These are phyloP conservation scores for Globisporangium spiculum DNA, from an alignment of 352 stramenopile species.

Conservation along the genomic window DNA sequence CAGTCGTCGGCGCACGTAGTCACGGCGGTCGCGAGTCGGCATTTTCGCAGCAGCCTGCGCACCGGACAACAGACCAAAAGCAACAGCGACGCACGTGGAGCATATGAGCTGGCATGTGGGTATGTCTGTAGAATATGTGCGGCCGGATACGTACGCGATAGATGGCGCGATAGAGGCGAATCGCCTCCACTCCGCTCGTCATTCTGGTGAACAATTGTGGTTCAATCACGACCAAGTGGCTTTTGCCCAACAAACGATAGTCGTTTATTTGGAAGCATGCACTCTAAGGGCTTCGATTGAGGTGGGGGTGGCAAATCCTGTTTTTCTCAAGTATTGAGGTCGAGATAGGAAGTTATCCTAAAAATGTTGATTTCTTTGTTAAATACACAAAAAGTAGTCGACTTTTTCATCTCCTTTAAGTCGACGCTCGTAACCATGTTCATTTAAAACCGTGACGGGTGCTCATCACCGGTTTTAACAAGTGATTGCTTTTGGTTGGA, in stretches of 20 bases:
- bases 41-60: constrained; percentile 58
- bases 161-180: constrained; percentile 71
- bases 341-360: no score
- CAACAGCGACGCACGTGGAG: not conserved
- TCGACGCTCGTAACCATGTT: no score
- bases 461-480: no score
- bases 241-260: no score
- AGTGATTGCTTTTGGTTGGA: not conserved
- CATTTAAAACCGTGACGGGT: no score
- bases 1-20: constrained; percentile 67
- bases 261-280: no score
- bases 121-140: not conserved
- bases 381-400: no score
- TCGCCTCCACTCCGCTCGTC: constrained; percentile 29
- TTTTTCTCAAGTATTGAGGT: no score
- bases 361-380: no score
- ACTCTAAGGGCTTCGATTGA: no score
- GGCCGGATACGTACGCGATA: constrained; percentile 48
- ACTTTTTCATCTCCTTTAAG: no score
- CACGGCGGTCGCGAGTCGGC: constrained; percentile 55
- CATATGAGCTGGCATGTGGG: not conserved
- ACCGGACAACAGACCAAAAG: not conserved
- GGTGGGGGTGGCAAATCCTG: no score
- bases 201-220: not conserved
- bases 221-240: not conserved